Evolutionary conservation across 352 stramenopile genomes (phyloP).

Genomic region (Thalassiosira livingstoniorum): DNA sequence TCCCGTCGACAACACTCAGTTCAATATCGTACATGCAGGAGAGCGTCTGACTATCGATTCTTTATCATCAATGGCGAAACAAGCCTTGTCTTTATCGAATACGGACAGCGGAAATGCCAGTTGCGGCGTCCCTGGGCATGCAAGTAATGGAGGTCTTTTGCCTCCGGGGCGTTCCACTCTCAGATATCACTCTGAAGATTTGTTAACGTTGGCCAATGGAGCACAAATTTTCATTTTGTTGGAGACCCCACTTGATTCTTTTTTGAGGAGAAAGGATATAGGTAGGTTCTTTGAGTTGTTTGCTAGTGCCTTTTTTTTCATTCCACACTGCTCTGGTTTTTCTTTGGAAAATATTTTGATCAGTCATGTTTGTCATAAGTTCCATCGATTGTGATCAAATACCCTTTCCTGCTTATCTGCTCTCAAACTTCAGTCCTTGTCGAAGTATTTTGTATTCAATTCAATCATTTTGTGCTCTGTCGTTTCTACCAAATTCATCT

Average conservation of each 20-base stretch:
- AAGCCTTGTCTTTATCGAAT: slow-evolving; percentile 16
- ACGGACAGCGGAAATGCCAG: background rate
- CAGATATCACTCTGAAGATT: slow-evolving; percentile 57
- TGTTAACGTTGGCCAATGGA: slow-evolving; percentile 72
- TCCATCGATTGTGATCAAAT: no score
- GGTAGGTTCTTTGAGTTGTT: background rate
- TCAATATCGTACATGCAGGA: slow-evolving; percentile 47
- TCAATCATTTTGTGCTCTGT: no score
- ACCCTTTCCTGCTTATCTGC: no score
- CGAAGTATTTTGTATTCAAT: no score
- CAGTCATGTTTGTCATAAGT: no score
- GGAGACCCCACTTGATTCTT: slow-evolving; percentile 73
- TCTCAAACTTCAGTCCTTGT: no score
- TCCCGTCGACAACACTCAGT: background rate
- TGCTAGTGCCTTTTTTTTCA: background rate
- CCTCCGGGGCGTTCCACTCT: slow-evolving; percentile 68
- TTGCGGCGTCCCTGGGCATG: background rate
- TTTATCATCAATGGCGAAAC: slow-evolving; percentile 25
- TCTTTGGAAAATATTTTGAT: no score
- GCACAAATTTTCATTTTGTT: slow-evolving; percentile 74
- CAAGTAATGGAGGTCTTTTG: slow-evolving; percentile 5
- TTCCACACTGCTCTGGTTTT: no score
- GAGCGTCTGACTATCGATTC: slow-evolving; percentile 61
- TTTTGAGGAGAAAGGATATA: slow-evolving; percentile 53
- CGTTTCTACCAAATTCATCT: no score